Conservation (phyloP, 2,329 filamentous ascomycete genomes). For the Coniochaeta ligniaria region DNA sequence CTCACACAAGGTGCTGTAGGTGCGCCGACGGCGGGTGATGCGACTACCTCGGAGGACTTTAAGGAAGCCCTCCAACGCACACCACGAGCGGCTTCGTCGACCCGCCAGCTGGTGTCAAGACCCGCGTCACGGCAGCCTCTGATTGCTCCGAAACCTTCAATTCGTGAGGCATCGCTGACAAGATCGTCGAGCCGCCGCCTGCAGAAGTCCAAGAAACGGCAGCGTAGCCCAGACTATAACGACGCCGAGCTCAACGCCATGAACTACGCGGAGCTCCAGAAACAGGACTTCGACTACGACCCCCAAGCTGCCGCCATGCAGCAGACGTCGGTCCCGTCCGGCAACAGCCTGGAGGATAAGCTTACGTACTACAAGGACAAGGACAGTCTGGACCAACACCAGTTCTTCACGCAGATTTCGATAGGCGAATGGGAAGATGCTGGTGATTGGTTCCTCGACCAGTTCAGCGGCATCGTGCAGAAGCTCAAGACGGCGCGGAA, state of each 20-base stretch:
- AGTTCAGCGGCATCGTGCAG: slow-evolving; percentile 42
- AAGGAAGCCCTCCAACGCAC: slow-evolving; percentile 19
- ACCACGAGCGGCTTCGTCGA: slow-evolving; percentile 9
- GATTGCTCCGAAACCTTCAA: slow-evolving; percentile 1
- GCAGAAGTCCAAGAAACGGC: slow-evolving; percentile 30
- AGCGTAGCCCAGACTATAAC: slow-evolving; percentile 45
- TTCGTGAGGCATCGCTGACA: slow-evolving; percentile 9
- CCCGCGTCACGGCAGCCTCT: background rate
- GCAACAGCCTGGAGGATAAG: slow-evolving; percentile 37
- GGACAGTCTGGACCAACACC: slow-evolving; percentile 32
- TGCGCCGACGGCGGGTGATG: slow-evolving; percentile 12
- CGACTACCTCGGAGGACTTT: slow-evolving; percentile 17
- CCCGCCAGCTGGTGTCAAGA: background rate
- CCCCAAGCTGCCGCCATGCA: slow-evolving; percentile 38
- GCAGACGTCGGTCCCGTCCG: slow-evolving; percentile 19
- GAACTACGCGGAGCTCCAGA: slow-evolving; percentile 41
- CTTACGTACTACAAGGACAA: slow-evolving; percentile 42
- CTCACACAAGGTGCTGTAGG: slow-evolving; percentile 19
- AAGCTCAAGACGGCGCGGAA: slow-evolving; percentile 39
- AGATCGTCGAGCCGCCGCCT: slow-evolving; percentile 10
- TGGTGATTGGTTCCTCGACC: slow-evolving; percentile 52
- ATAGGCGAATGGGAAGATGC: slow-evolving; percentile 52
- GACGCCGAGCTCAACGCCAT: slow-evolving; percentile 47
- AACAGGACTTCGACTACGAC: slow-evolving; percentile 50
- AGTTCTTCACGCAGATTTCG: slow-evolving; percentile 46